Evolutionary conservation across 2,329 filamentous ascomycete genomes (phyloP), one percentile per base, ranked within the genome.

Genomic region (Monilinia fructigena): DNA sequence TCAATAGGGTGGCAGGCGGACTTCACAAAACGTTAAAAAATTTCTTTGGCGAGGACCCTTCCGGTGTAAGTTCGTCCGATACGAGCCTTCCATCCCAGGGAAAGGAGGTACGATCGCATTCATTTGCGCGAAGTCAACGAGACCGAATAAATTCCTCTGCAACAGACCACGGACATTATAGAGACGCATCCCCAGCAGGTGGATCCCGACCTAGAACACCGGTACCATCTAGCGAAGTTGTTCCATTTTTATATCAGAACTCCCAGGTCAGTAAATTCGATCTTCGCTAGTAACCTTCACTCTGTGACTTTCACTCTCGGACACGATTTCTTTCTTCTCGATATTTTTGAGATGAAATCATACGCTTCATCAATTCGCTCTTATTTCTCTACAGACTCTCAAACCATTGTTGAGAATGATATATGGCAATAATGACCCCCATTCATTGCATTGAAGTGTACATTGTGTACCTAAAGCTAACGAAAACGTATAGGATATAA

Each of bases 211-310:
- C 93, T 58, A 85, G 90, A 72, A 96, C 92, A n/a, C 93, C 93
- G 16, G 83, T 93, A 62, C 91, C 91, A 53, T 92, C 91, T 16
- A 95, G 92, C 74, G 94, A 98, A 78, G 93, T 99, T 67, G 95
- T 96, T 50, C 95, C 95, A n/a, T 99, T 97, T 84, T 84, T 96
- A 69, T 98, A 95, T 76, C 95, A 98, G 78, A 92, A 95, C 76
- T 85, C 85, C 71, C 86, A 91, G 80, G 89, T 91, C 78, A 81
- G 87, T 35, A 58, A 55, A 66, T 63, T 63, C 58, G 58, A 55
- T 66, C 58, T 66, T 55, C 56, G 63, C 52, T 55, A 53, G 47
- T 48, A 55, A 63, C 63, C 55, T 31, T 65, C 64, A 53, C 40
- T 26, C 28, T 45, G 28, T 50, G 45, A 26, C 63, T 59, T 54